Conservation (phyloP, 1,139 yeast genomes). For the Protomyces inundatus region DNA sequence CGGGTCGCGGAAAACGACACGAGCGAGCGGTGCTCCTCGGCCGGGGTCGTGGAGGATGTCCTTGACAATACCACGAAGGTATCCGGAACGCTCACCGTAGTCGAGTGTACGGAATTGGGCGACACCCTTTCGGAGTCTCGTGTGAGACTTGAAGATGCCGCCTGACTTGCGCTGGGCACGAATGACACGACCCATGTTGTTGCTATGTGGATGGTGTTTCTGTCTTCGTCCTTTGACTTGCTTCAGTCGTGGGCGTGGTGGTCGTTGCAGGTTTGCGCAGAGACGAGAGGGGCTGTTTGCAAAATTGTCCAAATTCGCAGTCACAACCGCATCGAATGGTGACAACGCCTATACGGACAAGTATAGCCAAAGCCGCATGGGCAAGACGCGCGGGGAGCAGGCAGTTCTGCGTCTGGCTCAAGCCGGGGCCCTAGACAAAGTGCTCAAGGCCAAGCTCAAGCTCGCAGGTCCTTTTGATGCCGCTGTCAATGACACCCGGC, state of each 20-base stretch:
- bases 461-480: background rate
- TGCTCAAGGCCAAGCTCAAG: constrained; percentile 16
- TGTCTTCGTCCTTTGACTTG: background rate
- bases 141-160: constrained; percentile 99
- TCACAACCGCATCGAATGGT: too few relatives aligned
- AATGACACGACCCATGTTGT: constrained; percentile 85
- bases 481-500: background rate
- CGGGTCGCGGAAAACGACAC: constrained; percentile 99
- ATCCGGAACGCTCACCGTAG: constrained; percentile 99
- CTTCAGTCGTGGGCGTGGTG: background rate
- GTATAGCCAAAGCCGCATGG: too few relatives aligned
- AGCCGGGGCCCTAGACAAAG: background rate
- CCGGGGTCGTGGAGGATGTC: constrained; percentile 99
- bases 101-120: constrained; percentile 99
- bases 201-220: background rate
- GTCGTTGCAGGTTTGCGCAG: too few relatives aligned
- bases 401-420: background rate
- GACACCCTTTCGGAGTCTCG: constrained; percentile 99
- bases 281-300: too few relatives aligned
- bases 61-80: constrained; percentile 98
- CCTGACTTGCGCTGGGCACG: constrained; percentile 99
- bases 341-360: too few relatives aligned
- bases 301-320: too few relatives aligned
- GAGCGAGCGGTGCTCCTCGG: constrained; percentile 99
- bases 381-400: background rate